Percentiles rank a stretch among this genome's conserved stretches.
phyloP scores from a whole-genome alignment of 805 yeast species.

The Zygoascus tannicola region DNA sequence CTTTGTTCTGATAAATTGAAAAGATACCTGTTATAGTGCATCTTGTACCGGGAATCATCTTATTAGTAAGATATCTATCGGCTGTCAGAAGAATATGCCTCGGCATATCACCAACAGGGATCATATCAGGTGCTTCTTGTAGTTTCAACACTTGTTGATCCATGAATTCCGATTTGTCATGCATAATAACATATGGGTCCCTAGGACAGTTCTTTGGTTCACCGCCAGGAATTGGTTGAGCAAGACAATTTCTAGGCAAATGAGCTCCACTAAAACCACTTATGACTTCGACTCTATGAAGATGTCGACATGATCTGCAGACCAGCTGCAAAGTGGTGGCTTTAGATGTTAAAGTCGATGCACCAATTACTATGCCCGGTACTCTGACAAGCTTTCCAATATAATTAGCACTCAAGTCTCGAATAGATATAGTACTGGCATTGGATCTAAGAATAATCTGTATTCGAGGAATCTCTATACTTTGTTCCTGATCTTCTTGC shows the following conservation, averaged over 20 bases:
- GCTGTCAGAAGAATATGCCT: slow-evolving; percentile 81
- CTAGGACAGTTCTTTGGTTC: slow-evolving; percentile 63
- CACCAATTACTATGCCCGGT: slow-evolving; percentile 87
- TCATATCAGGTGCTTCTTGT: slow-evolving; percentile 97
- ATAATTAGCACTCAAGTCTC: slow-evolving; percentile 78
- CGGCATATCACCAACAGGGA: slow-evolving; percentile 98
- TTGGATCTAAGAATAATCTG: slow-evolving; percentile 71
- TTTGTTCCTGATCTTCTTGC: slow-evolving; percentile 15
- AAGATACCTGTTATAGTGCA: slow-evolving; percentile 89
- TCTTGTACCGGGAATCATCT: slow-evolving; percentile 89
- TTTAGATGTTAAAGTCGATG: slow-evolving; percentile 79
- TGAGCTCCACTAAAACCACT: slow-evolving; percentile 64
- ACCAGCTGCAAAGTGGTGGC: slow-evolving; percentile 76
- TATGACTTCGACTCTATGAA: slow-evolving; percentile 50
- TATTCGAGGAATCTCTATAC: slow-evolving; percentile 55
- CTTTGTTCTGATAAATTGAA: slow-evolving; percentile 70
- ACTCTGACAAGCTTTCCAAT: slow-evolving; percentile 84
- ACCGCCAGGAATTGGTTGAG: slow-evolving; percentile 39
- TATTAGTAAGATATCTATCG: slow-evolving; percentile 83
- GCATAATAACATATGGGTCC: slow-evolving; percentile 88
- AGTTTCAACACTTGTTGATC: slow-evolving; percentile 91
- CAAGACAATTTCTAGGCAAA: slow-evolving; percentile 60
- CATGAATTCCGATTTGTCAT: slow-evolving; percentile 85
- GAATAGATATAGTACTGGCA: slow-evolving; percentile 60
- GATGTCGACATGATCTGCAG: slow-evolving; percentile 83